Conservation (phyloP, 1,284 basidiomycete species). For the Malassezia sp. region DNA sequence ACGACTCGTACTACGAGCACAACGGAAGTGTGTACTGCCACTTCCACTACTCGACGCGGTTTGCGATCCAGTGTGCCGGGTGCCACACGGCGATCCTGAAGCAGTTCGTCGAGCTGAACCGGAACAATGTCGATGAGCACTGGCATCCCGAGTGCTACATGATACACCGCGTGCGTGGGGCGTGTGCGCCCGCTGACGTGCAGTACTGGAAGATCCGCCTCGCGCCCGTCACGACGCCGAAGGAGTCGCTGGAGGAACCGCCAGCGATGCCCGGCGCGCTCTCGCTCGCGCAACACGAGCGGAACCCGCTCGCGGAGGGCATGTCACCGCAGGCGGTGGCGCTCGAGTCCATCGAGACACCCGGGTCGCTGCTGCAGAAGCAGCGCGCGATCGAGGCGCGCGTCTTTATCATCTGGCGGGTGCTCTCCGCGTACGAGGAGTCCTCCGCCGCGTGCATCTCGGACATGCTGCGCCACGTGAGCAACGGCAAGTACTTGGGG, state of each 20-base stretch:
- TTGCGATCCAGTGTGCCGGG: slow-evolving; percentile 94
- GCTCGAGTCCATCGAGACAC: slow-evolving; percentile 55
- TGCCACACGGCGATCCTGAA: slow-evolving; percentile 97
- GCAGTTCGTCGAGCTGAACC: slow-evolving; percentile 98
- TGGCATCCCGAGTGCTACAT: slow-evolving; percentile 99
- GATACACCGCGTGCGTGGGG: slow-evolving; percentile 98
- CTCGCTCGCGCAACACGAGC: slow-evolving; percentile 53
- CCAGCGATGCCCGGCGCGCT: slow-evolving; percentile 7
- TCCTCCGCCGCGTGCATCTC: slow-evolving; percentile 98
- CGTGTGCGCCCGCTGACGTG: too few relatives aligned
- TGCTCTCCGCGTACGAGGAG: slow-evolving; percentile 94
- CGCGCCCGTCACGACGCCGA: not conserved
- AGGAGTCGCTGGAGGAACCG: not conserved
- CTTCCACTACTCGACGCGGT: slow-evolving; percentile 90
- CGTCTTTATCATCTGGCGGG: slow-evolving; percentile 98
- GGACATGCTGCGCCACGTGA: slow-evolving; percentile 90
- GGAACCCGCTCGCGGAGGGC: slow-evolving; percentile 4
- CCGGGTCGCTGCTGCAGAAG: slow-evolving; percentile 73
- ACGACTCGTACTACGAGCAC: slow-evolving; percentile 98
- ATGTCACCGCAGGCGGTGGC: not conserved
- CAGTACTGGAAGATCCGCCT: slow-evolving; percentile 99
- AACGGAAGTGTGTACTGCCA: slow-evolving; percentile 67
- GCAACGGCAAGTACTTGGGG: slow-evolving; percentile 86
- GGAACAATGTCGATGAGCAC: slow-evolving; percentile 93
- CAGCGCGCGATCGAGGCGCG: slow-evolving; percentile 92